Evolutionary conservation across 1,284 basidiomycete genomes (phyloP), one percentile per base, ranked within the genome.

Genomic region (Leccinum solheimii): DNA sequence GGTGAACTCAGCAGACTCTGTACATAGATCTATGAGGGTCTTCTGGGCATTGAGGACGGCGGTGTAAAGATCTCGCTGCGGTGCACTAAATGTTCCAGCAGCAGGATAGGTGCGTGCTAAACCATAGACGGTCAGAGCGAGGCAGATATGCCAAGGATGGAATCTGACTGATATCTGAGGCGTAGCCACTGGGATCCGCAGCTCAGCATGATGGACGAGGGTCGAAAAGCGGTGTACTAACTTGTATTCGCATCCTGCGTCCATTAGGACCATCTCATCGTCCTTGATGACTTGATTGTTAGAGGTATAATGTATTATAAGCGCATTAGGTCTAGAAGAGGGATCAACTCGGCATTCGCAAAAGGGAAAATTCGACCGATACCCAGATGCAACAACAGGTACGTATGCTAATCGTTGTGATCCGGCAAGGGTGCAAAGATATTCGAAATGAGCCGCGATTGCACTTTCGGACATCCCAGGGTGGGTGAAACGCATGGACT

Each of bases 331-430:
- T 34, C 92, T 94, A 63, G 53, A 61, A 61, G 51, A 34, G 13
- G 43, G 6, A 52, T 73, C 32, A 73, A 53, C 13, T 32, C 9
- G 8, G 11, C 30, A 13, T 45, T 50, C 40, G 2, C 27, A 55
- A 55, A 56, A 48, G 16, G 55, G 3, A 7, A 55, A 30, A 57
- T 27, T 34, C 27, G 23, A 36, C 9, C 71, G 84, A 68, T 72
- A 92, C 91, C 95, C 95, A 2, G 92, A 94, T 5, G 94, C 95
- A 36, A 97, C 92, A 4, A 98, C 95, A 16, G 96, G 96, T 1
- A 98, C 95, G 72, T 98, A 98, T 11, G 95, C 95, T 52, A 87
- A 85, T 49, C 95, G 83, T 72, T 94, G 88, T 21, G 92, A 83
- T 14, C 95, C 95, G n/a, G 79, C 78, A 52, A 92, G 77, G 5